Evolutionary conservation across 192 early-diverging fungal species (phyloP).

Genomic region (Obelidium mucronatum): DNA sequence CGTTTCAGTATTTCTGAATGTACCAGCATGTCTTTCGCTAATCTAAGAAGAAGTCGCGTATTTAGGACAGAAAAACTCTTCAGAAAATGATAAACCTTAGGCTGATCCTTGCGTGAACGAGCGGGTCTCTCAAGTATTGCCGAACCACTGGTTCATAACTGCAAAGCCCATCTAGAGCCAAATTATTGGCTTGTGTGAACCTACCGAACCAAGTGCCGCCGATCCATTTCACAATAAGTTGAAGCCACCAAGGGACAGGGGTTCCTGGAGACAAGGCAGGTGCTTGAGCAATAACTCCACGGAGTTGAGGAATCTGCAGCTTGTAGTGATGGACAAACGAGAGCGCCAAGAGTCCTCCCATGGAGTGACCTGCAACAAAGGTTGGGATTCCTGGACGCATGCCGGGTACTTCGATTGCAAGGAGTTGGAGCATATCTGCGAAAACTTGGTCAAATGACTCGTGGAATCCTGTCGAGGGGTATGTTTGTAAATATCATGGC

Average conservation of each 20-base stretch:
- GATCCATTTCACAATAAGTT: neutral
- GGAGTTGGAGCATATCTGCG: slow-evolving; percentile 49
- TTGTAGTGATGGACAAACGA: slow-evolving; percentile 23
- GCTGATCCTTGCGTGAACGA: slow-evolving; percentile 3
- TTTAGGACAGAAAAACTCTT: neutral
- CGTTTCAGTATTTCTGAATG: neutral
- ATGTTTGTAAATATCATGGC: neutral
- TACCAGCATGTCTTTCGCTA: slow-evolving; percentile 24
- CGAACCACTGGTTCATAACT: slow-evolving; percentile 10
- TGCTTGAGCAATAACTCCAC: slow-evolving; percentile 35
- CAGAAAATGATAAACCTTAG: neutral
- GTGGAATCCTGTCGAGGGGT: neutral
- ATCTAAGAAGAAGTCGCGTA: neutral
- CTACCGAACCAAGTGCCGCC: neutral
- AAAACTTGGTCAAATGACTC: slow-evolving; percentile 38
- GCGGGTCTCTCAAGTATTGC: slow-evolving; percentile 25
- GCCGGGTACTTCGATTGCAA: neutral
- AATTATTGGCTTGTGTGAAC: slow-evolving; percentile 13
- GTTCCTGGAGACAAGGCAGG: slow-evolving; percentile 23
- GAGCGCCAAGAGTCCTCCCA: slow-evolving; percentile 48
- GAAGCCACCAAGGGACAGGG: slow-evolving; percentile 1
- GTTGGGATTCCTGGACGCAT: neutral
- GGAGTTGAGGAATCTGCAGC: slow-evolving; percentile 19
- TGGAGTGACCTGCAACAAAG: slow-evolving; percentile 52
- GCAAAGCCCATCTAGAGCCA: slow-evolving; percentile 28